A percentile compares a stretch with the other conserved stretches of the same genome.
Evolutionary conservation across 352 stramenopile genomes (phyloP).

Genomic region (Salisapilia sapeloensis): DNA sequence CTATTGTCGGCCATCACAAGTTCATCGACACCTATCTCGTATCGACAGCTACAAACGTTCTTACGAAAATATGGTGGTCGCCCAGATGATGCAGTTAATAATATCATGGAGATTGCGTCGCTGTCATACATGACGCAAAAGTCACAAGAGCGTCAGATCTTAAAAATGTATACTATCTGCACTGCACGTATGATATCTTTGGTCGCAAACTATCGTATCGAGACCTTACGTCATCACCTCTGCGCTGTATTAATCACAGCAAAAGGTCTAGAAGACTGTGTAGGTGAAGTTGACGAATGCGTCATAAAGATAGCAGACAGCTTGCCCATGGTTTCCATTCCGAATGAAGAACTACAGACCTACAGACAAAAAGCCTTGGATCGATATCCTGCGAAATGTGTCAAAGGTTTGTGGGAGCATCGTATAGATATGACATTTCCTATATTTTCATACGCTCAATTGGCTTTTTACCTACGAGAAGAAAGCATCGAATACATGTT

Average conservation of each 20-base stretch:
- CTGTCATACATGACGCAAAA: constrained; percentile 19
- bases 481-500: constrained; percentile 36
- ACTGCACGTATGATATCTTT: constrained; percentile 41
- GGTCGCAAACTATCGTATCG: constrained; percentile 32
- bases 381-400: constrained; percentile 12
- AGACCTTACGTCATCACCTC: constrained; percentile 27
- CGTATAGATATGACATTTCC: constrained; percentile 4
- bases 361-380: constrained; percentile 10
- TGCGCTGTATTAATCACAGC: constrained; percentile 11
- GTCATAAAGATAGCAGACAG: constrained; percentile 3
- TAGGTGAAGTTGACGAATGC: background rate
- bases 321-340: constrained; percentile 9
- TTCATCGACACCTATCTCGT: constrained; percentile 47
- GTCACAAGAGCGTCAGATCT: constrained; percentile 25
- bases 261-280: background rate
- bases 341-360: constrained; percentile 5
- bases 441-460: constrained; percentile 32
- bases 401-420: constrained; percentile 52
- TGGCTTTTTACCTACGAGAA: constrained; percentile 50
- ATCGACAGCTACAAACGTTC: constrained; percentile 59
- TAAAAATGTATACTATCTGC: constrained; percentile 14
- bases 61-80: constrained; percentile 45
- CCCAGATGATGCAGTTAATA: constrained; percentile 39
- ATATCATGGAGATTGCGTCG: constrained; percentile 40
- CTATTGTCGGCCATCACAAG: constrained; percentile 25